These are phyloP conservation scores for Cucurbitaria berberidis DNA, from an alignment of 2,329 filamentous ascomycete species.

Conservation along the genomic window DNA sequence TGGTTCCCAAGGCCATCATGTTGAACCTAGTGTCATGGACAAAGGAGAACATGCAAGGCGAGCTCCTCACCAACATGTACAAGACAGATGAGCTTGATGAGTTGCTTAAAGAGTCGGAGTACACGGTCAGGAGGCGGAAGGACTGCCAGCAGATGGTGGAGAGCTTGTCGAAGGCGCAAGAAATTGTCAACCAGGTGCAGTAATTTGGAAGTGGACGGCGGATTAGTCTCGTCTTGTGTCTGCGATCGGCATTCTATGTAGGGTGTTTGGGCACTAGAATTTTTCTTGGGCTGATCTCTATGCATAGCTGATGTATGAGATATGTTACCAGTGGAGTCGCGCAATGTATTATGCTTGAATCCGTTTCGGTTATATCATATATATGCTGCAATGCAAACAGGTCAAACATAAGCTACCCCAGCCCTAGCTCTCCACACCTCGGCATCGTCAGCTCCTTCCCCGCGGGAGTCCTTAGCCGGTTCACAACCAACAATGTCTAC, in stretches of 20 bases:
- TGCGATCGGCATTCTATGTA: slow-evolving; percentile 26
- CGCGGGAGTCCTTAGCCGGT: slow-evolving; percentile 43
- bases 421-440: slow-evolving; percentile 30
- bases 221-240: slow-evolving; percentile 12
- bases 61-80: slow-evolving; percentile 98
- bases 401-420: not conserved
- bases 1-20: slow-evolving; percentile 99
- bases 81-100: slow-evolving; percentile 88
- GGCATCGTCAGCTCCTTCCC: slow-evolving; percentile 34
- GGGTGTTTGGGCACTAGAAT: slow-evolving; percentile 28
- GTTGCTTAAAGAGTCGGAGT: slow-evolving; percentile 96
- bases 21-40: slow-evolving; percentile 93
- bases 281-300: slow-evolving; percentile 20
- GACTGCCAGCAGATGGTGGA: slow-evolving; percentile 99
- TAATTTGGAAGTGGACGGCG: slow-evolving; percentile 15
- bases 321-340: too few relatives aligned
- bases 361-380: not conserved
- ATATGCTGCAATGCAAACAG: not conserved
- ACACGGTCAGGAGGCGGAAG: slow-evolving; percentile 91
- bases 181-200: slow-evolving; percentile 85
- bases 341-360: not conserved
- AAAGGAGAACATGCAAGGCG: slow-evolving; percentile 98
- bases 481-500: slow-evolving; percentile 35
- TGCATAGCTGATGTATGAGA: slow-evolving; percentile 12
- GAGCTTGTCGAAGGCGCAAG: slow-evolving; percentile 83